These are phyloP conservation scores for Colletotrichum theobromicola DNA, from an alignment of 2,329 filamentous ascomycete genomes.

Conservation along the genomic window DNA sequence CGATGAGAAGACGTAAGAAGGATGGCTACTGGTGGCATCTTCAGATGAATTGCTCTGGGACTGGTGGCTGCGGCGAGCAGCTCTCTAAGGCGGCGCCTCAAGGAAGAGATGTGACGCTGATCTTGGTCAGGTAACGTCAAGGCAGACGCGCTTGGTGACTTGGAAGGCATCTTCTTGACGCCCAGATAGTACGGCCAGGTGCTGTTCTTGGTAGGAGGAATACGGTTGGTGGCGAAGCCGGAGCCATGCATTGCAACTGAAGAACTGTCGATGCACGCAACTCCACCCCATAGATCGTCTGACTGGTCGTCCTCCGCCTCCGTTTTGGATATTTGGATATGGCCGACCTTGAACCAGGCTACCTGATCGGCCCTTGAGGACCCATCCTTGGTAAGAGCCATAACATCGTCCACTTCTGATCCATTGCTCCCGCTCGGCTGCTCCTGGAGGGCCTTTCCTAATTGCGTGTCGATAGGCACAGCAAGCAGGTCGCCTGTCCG, in stretches of 20 bases:
- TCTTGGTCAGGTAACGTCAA: conserved; percentile 50
- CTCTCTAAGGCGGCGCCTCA: conserved; percentile 78
- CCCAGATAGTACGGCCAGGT: conserved; percentile 92
- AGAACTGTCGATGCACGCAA: conserved; percentile 84
- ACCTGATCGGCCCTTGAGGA: conserved; percentile 60
- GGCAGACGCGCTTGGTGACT: conserved; percentile 41
- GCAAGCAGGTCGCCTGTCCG: conserved; percentile 88
- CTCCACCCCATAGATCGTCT: conserved; percentile 81
- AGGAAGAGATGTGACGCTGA: conserved; percentile 58
- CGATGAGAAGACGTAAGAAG: conserved; percentile 90
- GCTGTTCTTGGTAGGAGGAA: conserved; percentile 78
- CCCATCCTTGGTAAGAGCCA: conserved; percentile 49
- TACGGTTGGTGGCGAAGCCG: conserved; percentile 81
- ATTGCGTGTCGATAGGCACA: conserved; percentile 83
- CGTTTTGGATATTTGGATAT: conserved; percentile 64
- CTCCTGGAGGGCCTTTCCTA: conserved; percentile 84
- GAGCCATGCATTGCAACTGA: conserved; percentile 91
- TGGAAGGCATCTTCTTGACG: conserved; percentile 68
- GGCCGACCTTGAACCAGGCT: conserved; percentile 92
- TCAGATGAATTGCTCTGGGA: conserved; percentile 82
- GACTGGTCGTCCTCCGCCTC: conserved; percentile 59
- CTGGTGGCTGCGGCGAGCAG: conserved; percentile 89
- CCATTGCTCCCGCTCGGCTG: conserved; percentile 61
- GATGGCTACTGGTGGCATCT: conserved; percentile 87
- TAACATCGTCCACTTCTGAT: conserved; percentile 74